Base-by-base conservation (phyloP, 1,284 basidiomycete genomes). In the Salmacisia buchloeana region DNA sequence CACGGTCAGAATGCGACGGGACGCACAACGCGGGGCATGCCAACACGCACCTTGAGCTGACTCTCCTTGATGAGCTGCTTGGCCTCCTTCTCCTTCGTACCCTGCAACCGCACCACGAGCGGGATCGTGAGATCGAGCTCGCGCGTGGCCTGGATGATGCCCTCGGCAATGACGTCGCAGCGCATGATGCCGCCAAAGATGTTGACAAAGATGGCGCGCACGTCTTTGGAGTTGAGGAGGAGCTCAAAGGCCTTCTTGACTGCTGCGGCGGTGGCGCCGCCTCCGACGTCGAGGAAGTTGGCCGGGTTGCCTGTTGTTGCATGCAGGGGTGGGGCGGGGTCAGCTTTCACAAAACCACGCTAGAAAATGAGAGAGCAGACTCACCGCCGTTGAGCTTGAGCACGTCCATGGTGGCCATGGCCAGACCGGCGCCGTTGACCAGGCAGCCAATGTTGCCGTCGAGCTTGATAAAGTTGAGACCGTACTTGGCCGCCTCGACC, bases 321-420 rank as follows among this genome's bases (percentile, higher is more conserved):
- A 38, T 38, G 12, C 10, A 31, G 33, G n/a, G 18, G 33, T 31
- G 33, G 5, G 10, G 15, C 9, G 15, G 35, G 35, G 35, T 15
- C 9, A 38, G 35, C 7, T n/a, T n/a, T 9, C 35, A 38, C 9
- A 15, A 15, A 38, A 9, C 35, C 7, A 38, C 15, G 35, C 7
- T 9, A 15, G 18, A 23, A 15, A 38, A 15, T 15, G 35, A 15
- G 35, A 15, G 35, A 7, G 35, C 9, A 38, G 35, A 38, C 35
- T 38, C 35, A n/a, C 75, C 75, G 13, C 75, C 75, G 80, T 96
- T 91, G 64, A 97, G 84, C 67, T 94, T 88, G 63, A 99, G 85
- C 36, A 98, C 94, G 79, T 99, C 96, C 94, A 99, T 98, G 61
- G 96, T 99, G 33, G 96, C 96, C 96, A 99, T 99, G 61, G 96